Percentiles rank a stretch among this genome's conserved stretches.
phyloP scores from a whole-genome alignment of 345 rosid species.

The Eucalyptus erythrocorys region DNA sequence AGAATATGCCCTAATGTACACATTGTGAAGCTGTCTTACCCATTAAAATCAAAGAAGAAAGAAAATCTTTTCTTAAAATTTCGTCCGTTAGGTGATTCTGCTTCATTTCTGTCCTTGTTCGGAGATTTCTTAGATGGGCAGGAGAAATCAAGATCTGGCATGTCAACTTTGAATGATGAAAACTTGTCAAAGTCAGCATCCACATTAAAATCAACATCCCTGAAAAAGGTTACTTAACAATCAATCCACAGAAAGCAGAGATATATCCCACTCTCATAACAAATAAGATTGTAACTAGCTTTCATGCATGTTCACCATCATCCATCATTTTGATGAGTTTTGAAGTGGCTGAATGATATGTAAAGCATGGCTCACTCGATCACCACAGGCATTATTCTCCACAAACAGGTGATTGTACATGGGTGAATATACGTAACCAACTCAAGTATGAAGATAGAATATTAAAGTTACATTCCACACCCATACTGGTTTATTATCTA shows the following conservation, averaged over 20 bases:
- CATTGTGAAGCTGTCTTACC: slow-evolving; percentile 21
- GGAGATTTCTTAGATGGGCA: slow-evolving; percentile 29
- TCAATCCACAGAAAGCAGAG: neutral
- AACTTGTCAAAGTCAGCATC: slow-evolving; percentile 67
- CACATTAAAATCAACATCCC: slow-evolving; percentile 79
- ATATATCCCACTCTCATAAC: neutral
- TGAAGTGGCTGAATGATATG: neutral
- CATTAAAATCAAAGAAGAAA: slow-evolving; percentile 12
- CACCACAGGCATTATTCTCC: neutral
- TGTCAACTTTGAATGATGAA: slow-evolving; percentile 68
- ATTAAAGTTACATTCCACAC: neutral
- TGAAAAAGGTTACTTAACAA: slow-evolving; percentile 4
- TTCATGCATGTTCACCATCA: neutral
- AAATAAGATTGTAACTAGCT: neutral
- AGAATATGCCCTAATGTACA: neutral
- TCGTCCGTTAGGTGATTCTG: slow-evolving; percentile 8
- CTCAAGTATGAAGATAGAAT: neutral
- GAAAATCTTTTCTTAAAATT: neutral
- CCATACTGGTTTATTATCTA: neutral
- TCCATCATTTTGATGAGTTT: neutral
- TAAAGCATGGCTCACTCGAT: neutral
- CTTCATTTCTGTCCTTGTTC: slow-evolving; percentile 38
- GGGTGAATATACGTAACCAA: neutral
- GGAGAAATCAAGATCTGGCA: slow-evolving; percentile 81
- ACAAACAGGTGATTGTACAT: neutral